Percentiles rank a stretch among this genome's conserved stretches.
These are phyloP conservation scores for Globisporangium uncinulatum DNA, from an alignment of 352 stramenopile species.

Conservation along the genomic window DNA sequence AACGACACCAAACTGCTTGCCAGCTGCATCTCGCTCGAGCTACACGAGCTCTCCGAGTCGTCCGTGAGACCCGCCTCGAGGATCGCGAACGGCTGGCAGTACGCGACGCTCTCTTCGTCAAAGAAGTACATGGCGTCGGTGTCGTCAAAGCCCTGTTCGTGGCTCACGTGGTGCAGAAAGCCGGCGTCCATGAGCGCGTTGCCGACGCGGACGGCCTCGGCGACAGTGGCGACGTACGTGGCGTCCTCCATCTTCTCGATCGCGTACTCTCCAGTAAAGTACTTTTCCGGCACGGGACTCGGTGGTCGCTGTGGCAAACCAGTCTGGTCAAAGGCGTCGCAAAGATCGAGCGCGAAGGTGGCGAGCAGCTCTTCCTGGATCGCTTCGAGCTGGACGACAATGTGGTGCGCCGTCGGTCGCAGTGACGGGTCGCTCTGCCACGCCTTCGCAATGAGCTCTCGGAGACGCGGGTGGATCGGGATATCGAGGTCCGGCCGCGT, in stretches of 20 bases:
- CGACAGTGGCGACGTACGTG: conserved; percentile 12
- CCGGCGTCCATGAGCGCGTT: conserved; percentile 53
- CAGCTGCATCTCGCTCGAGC: not conserved
- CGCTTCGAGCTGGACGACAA: conserved; percentile 42
- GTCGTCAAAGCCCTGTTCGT: conserved; percentile 27
- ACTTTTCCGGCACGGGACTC: conserved; percentile 10
- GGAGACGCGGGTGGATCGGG: conserved; percentile 9
- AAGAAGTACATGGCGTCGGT: conserved; percentile 36
- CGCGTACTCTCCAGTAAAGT: conserved; percentile 19
- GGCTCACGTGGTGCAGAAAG: conserved; percentile 40
- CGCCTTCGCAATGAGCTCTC: conserved; percentile 28
- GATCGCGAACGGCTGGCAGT: conserved; percentile 34
- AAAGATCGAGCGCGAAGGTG: conserved; percentile 25
- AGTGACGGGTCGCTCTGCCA: conserved; percentile 47
- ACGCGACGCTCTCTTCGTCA: conserved; percentile 27
- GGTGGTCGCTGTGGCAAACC: too few species aligned
- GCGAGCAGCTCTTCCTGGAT: conserved; percentile 60
- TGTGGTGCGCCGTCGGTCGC: conserved; percentile 36
- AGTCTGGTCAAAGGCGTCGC: too few species aligned
- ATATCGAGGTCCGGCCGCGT: conserved; percentile 36
- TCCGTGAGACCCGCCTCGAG: conserved; percentile 17
- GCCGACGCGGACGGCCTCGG: conserved; percentile 32
- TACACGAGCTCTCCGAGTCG: not conserved
- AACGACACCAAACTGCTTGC: not conserved
- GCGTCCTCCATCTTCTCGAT: conserved; percentile 29